Evolutionary conservation across 495 filamentous ascomycete species (phyloP), one percentile per base, ranked within the genome.

Genomic region (Penicillium pancosmium): DNA sequence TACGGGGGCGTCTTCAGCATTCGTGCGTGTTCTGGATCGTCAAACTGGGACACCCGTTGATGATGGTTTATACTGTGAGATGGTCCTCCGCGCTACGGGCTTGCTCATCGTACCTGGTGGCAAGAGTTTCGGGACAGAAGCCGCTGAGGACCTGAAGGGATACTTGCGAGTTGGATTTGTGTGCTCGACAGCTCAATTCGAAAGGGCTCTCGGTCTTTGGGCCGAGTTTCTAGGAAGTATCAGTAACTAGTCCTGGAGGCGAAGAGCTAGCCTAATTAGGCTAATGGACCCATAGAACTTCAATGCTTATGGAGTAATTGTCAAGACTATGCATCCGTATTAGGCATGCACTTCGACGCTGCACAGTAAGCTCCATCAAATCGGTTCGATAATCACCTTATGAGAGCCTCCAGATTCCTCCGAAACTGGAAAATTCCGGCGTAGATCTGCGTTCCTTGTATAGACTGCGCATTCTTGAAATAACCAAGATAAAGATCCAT

Each of bases 121-220:
- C 43, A 72, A 72, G 11, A 91, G 87, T 58, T 95, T 95, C 73
- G 89, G 88, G 1, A 61, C 59, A 15, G 59, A 61, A 4, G 55
- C 73, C 13, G 82, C 79, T 2, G 49, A 19, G 2, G 86, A 91
- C 54, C 93, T 91, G 60, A 77, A 79, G 60, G 91, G 91, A 4
- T 92, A 78, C 68, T 83, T 93, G 3, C 70, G 91, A 55, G 77
- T 95, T 50, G 89, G 90, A 0, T 93, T 85, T 71, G 88, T 86
- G 1, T 61, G 53, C 48, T 35, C 53, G 11, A 10, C 88, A 1
- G 78, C 82, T 34, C 79, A 89, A 6, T 65, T 93, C 38, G 73
- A 79, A 46, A 77, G 82, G 57, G 59, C 53, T 11, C 41, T 61
- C 19, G n/a, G 4, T 27, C 35, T 53, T 31, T 61, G 59, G 59